Percentiles rank a stretch among this genome's conserved stretches.
phyloP scores from a whole-genome alignment of 768 basidiomycete species.

The Tylopilus sp. region DNA sequence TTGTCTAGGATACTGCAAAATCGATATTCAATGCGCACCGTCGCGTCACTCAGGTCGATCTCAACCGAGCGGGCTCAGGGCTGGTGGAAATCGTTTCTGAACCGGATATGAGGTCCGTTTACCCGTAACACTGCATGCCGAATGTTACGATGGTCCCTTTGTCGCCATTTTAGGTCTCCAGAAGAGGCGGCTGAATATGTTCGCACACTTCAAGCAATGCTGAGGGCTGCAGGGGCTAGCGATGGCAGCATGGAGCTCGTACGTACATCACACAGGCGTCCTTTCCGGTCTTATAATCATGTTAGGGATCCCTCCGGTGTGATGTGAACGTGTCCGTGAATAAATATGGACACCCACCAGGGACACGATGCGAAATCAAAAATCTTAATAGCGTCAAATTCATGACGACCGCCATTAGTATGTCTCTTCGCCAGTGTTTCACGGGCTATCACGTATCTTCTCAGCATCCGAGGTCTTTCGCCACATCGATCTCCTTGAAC shows the following conservation, averaged over 20 bases:
- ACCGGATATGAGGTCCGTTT: constrained; percentile 71
- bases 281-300: neutral
- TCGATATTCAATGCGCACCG: constrained; percentile 58
- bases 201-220: constrained; percentile 70
- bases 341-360: constrained; percentile 52
- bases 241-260: constrained; percentile 98
- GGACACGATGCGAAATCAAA: constrained; percentile 37
- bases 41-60: constrained; percentile 63
- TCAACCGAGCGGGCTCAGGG: constrained; percentile 86
- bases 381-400: constrained; percentile 34
- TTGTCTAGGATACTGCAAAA: constrained; percentile 84
- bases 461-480: constrained; percentile 79
- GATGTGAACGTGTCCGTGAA: constrained; percentile 96
- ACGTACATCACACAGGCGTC: constrained; percentile 9
- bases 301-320: constrained; percentile 87
- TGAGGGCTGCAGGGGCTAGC: constrained; percentile 82
- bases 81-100: constrained; percentile 96
- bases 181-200: constrained; percentile 92
- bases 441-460: neutral
- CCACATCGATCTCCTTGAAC: constrained; percentile 59
- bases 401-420: constrained; percentile 83
- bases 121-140: neutral
- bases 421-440: constrained; percentile 17
- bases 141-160: neutral
- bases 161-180: constrained; percentile 48